Base-by-base conservation (phyloP, 1,139 yeast genomes). In the Blastobotrys buckinghamii region DNA sequence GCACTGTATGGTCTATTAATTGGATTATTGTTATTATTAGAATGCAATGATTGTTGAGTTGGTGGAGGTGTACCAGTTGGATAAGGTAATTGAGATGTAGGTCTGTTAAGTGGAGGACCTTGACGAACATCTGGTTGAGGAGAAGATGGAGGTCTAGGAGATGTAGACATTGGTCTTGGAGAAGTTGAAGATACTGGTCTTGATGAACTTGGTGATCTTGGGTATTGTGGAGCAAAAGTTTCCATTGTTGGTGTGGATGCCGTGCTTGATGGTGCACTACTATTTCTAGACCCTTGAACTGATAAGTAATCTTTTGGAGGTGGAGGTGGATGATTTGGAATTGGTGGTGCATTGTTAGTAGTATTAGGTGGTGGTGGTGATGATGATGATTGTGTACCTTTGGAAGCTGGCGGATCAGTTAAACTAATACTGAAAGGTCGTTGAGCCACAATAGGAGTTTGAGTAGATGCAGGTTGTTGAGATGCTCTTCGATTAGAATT, bases 321-420 rank as follows among this genome's bases (percentile, higher is more conserved):
- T 37, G 51, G 43, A 10, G 49, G 22, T 32, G 47, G 49, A 24
- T 42, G 44, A 15, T 20, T 47, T 24, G 48, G 27, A 10, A 12
- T 16, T 12, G 39, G 22, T 10, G 40, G 47, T 19, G 30, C 22
- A 17, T 29, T 29, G 13, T 27, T 10, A 19, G 33, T 29, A 26
- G 32, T 12, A 22, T 33, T 8, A 20, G 39, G 26, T 8, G 10
- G 13, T 33, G 37, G 37, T 33, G 37, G 19, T 26, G 29, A 26
- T 7, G 29, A 7, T 7, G 29, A 10, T 7, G 9, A 7, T 7
- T 33, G 6, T 9, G 39, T 17, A n/a, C 16, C 13, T 6, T 6
- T n/a, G 10, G 8, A 35, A 6, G 43, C 35, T 12, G 43, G 43
- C 5, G 44, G 44, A 20, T 42, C 44, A 20, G 15, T 12, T 17